Base-by-base conservation (phyloP, 75 land plant genomes). In the Selaginella moellendorffii region DNA sequence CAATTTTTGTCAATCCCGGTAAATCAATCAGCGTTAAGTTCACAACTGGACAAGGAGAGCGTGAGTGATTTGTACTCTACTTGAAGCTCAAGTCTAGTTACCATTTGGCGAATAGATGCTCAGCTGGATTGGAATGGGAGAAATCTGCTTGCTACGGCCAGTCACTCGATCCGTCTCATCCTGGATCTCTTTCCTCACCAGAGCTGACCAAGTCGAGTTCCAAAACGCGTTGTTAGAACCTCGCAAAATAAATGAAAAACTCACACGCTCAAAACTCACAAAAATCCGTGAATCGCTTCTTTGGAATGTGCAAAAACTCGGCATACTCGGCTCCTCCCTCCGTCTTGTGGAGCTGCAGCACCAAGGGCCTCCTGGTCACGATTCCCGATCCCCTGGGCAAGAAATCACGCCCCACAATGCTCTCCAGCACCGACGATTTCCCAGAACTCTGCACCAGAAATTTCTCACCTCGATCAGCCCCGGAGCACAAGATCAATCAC, bases 401-500 rank as follows among this genome's bases (percentile, higher is more conserved):
- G 62, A 86, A 86, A 70, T 86, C 90, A 0, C 86, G 71, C 12
- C 87, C 90, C 1, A 86, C 90, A 26, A 86, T 73, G 72, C 87
- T 86, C 84, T 86, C 90, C 65, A 86, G 54, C 21, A 86, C 90
- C 25, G 90, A 86, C 26, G 90, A 86, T 54, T 86, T 86, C 18
- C 90, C 90, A 22, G 90, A 86, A 54, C 87, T 83, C 90, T 86
- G 51, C 10, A 46, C 18, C 51, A 46, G 10, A 10, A 18, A 46
- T 10, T 18, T 46, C 14, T 10, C 51, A 46, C 18, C 51, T 46
- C n/a, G n/a, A n/a, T n/a, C n/a, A n/a, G n/a, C n/a, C n/a, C n/a
- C n/a, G n/a, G n/a, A 9, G 9, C 51, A n/a, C n/a, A n/a, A n/a
- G n/a, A n/a, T n/a, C n/a, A 9, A 9, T 42, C 51, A 17, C 14